Percentiles rank a stretch among this genome's conserved stretches.
These are phyloP conservation scores for Strigomonas galati DNA, from an alignment of 208 protist genomes.

Conservation along the genomic window DNA sequence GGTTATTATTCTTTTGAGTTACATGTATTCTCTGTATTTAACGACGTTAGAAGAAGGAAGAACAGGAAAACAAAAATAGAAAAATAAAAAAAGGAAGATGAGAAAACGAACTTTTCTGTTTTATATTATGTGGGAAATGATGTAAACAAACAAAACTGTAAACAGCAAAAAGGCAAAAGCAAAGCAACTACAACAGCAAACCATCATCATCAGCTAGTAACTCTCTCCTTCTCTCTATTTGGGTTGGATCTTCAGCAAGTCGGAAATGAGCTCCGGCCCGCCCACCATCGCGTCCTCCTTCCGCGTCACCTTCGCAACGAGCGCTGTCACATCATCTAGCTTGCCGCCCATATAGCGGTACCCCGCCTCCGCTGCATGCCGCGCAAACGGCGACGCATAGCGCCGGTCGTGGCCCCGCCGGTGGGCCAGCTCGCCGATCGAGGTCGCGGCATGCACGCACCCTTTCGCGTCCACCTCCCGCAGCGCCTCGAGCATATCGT, in stretches of 20 bases:
- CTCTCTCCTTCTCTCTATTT: no score
- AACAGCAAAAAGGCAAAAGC: no score
- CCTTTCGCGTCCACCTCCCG: conserved; percentile 29
- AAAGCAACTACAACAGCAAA: no score
- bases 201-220: no score
- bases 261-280: no score
- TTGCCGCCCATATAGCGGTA: conserved; percentile 78
- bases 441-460: conserved; percentile 58
- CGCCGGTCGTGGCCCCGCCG: conserved; percentile 46
- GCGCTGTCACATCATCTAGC: conserved; percentile 80
- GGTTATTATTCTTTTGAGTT: neutral
- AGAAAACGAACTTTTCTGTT: no score
- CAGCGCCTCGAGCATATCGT: conserved; percentile 38
- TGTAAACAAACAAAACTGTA: no score
- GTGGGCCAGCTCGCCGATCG: conserved; percentile 51
- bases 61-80: neutral
- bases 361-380: conserved; percentile 45
- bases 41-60: neutral
- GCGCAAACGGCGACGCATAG: conserved; percentile 79
- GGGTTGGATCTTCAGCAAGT: no score
- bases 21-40: neutral
- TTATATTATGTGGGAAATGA: no score
- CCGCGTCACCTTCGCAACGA: conserved; percentile 69
- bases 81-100: no score
- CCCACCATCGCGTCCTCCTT: no score